Evolutionary conservation across 2,329 filamentous ascomycete genomes (phyloP).

Genomic region (Neopestalotiopsis clavispora): DNA sequence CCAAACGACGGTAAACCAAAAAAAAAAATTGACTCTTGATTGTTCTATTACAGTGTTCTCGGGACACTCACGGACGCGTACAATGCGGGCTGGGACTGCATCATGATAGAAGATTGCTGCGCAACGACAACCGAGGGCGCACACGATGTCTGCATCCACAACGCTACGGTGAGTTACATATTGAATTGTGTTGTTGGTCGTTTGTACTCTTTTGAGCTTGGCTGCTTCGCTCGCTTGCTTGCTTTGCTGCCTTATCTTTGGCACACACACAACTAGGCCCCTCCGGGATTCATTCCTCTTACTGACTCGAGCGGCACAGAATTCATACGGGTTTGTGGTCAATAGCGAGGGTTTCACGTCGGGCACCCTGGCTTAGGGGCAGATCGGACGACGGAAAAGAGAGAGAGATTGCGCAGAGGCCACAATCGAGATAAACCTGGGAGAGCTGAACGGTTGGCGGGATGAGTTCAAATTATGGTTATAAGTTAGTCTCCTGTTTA

Average conservation of each 20-base stretch:
- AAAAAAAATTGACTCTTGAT: not conserved
- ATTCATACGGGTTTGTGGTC: conserved; percentile 19
- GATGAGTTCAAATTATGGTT: not conserved
- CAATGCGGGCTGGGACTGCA: conserved; percentile 59
- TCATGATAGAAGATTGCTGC: conserved; percentile 58
- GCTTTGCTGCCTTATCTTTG: not conserved
- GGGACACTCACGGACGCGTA: conserved; percentile 61
- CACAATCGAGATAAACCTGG: not conserved
- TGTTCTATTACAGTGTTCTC: conserved; percentile 41
- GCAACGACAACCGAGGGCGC: conserved; percentile 51
- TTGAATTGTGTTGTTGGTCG: not conserved
- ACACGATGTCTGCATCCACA: conserved; percentile 40
- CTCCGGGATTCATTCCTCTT: not conserved
- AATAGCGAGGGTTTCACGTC: conserved; percentile 15
- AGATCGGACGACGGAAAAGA: not conserved
- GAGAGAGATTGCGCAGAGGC: not conserved
- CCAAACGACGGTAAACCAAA: not conserved
- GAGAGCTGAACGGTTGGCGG: not conserved
- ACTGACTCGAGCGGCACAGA: conserved; percentile 13
- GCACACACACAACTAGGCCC: too few relatives aligned
- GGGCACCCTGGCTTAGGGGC: not conserved
- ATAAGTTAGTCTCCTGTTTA: not conserved
- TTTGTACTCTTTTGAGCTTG: not conserved
- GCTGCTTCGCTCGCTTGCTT: not conserved
- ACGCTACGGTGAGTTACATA: conserved; percentile 40